A percentile compares a stretch with the other conserved stretches of the same genome.
Conservation (phyloP, 1,284 basidiomycete species). For the Rhodotorula sp. region DNA sequence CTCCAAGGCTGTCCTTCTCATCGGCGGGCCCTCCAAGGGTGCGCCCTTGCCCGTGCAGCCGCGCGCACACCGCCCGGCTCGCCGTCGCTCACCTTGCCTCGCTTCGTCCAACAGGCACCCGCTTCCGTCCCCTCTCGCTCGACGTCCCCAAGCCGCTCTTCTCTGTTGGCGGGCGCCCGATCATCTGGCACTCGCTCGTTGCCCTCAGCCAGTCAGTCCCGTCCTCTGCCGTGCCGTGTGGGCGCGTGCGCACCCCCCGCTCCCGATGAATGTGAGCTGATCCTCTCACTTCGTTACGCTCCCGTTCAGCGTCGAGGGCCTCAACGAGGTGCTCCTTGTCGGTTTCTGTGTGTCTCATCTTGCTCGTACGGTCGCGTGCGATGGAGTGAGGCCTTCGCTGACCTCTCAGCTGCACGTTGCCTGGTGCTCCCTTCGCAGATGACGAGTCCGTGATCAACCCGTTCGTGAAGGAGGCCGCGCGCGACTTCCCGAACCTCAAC, state of each 20-base stretch:
- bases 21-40: slow-evolving; percentile 39
- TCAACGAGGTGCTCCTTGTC: slow-evolving; percentile 56
- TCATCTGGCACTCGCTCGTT: slow-evolving; percentile 58
- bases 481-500: slow-evolving; percentile 56
- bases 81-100: neutral
- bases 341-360: slow-evolving; percentile 51
- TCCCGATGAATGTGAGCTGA: neutral
- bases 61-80: neutral
- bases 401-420: neutral
- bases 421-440: slow-evolving; percentile 37
- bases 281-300: neutral
- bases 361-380: neutral
- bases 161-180: slow-evolving; percentile 52
- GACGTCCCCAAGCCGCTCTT: slow-evolving; percentile 50
- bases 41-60: neutral
- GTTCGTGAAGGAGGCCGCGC: slow-evolving; percentile 55
- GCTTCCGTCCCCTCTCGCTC: slow-evolving; percentile 56
- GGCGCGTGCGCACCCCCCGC: no score
- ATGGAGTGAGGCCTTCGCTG: neutral
- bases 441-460: slow-evolving; percentile 55
- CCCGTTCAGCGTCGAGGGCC: slow-evolving; percentile 48
- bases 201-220: slow-evolving; percentile 51
- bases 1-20: slow-evolving; percentile 35
- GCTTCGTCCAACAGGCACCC: slow-evolving; percentile 48
- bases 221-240: neutral